phyloP scores from a whole-genome alignment of 495 filamentous ascomycete genomes.

The Aspergillus diversus region DNA sequence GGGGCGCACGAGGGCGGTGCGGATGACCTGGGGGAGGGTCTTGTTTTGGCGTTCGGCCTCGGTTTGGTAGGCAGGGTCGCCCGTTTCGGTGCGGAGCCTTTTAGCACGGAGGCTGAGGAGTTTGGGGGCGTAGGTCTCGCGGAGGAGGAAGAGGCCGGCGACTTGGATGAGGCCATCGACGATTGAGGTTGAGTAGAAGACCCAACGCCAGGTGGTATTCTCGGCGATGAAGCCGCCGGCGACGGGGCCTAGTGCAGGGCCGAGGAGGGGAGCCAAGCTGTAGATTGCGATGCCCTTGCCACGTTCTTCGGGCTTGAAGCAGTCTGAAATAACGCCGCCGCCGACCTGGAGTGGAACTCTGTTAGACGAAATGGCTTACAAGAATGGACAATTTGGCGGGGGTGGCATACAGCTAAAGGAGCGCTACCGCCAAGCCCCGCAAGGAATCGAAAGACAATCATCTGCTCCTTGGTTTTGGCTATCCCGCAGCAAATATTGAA shows the following conservation, averaged over 20 bases:
- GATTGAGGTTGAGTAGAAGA: conserved; percentile 67
- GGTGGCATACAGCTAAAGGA: conserved; percentile 48
- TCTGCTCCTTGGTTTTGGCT: conserved; percentile 49
- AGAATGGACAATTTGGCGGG: not conserved
- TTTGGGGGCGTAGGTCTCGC: conserved; percentile 70
- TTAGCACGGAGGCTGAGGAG: conserved; percentile 61
- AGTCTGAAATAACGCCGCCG: conserved; percentile 65
- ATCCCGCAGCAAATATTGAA: conserved; percentile 62
- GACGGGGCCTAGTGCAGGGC: conserved; percentile 67
- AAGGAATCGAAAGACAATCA: conserved; percentile 62
- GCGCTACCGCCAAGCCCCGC: conserved; percentile 61
- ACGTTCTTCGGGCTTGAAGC: conserved; percentile 64
- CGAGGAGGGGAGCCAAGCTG: conserved; percentile 66
- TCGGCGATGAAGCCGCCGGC: conserved; percentile 69
- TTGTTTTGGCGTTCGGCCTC: conserved; percentile 60
- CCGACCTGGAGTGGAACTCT: conserved; percentile 42
- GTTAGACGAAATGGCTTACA: not conserved
- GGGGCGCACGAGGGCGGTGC: conserved; percentile 53
- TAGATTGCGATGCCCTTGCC: conserved; percentile 68
- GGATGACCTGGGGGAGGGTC: conserved; percentile 46
- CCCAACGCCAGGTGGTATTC: conserved; percentile 72
- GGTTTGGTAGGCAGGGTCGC: conserved; percentile 64
- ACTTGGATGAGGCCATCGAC: conserved; percentile 64
- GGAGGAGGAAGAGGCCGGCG: conserved; percentile 67
- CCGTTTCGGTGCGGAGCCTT: conserved; percentile 63